Evolutionary conservation across 352 stramenopile genomes (phyloP), one percentile per base, ranked within the genome.

Genomic region (Phytophthora colocasiae): DNA sequence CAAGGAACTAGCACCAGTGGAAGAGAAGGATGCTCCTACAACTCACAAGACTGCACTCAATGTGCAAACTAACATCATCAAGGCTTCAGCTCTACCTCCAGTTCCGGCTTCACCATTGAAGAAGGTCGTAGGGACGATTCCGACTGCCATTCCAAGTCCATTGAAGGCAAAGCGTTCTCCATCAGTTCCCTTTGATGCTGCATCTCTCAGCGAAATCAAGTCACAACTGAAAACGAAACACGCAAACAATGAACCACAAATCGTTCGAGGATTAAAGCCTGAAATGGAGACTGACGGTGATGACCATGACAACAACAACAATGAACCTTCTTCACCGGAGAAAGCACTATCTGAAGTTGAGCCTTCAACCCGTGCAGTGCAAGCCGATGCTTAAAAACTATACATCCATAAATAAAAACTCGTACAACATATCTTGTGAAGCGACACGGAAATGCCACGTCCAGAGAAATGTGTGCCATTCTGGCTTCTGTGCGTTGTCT

Each of bases 141-240:
- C 54, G 22, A 69, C 64, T 31, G 58, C 22, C 24, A 73, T 70
- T 38, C 57, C 66, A 3, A 78, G 73, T 50, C 75, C 78, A 14
- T 53, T 71, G 27, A 83, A 81, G 22, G 38, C 29, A 22, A 51
- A 26, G 1, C 45, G 32, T 27, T 56, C 68, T 41, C 64, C 60
- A 14, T 43, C 80, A n/a, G 56, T 77, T 31, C 73, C 79, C 10
- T 89, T 92, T 26, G 81, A 89, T 48, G 69, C 57, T 31, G 64
- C 73, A 8, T 87, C 81, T 4, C 76, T 91, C 19, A 80, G 72
- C 19, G 81, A 89, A 62, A 89, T 90, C 56, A 82, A 80, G 32
- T 73, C 66, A 4, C 75, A 85, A 56, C 60, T 92, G 29, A 69
- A 79, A 40, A 80, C 66, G 9, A 91, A 89, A 59, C 80, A 92